Percentiles rank a stretch among this genome's conserved stretches.
Conservation (phyloP, 2,329 filamentous ascomycete species). For the Botrytis squamosa region DNA sequence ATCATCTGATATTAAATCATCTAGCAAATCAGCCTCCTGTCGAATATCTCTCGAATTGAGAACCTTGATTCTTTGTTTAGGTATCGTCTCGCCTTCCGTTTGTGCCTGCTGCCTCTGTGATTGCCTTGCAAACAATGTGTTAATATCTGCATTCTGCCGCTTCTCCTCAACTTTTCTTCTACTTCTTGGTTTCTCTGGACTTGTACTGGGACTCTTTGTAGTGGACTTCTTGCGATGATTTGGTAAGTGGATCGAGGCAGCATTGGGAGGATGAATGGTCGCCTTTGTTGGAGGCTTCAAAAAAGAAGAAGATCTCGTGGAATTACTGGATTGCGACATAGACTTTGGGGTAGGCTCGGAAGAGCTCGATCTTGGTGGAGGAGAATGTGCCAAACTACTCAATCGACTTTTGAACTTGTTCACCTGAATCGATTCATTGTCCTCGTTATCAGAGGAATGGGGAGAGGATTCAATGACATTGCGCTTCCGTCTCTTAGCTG, state of each 20-base stretch:
- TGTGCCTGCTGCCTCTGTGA: conserved; percentile 46
- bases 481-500: conserved; percentile 50
- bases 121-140: conserved; percentile 61
- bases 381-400: conserved; percentile 30
- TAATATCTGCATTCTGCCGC: conserved; percentile 55
- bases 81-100: conserved; percentile 25
- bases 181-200: conserved; percentile 46
- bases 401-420: conserved; percentile 27
- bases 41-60: conserved; percentile 47
- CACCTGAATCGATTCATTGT: conserved; percentile 41
- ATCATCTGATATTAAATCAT: conserved; percentile 54
- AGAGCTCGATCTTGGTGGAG: conserved; percentile 22
- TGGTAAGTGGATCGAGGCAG: conserved; percentile 33
- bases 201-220: conserved; percentile 43
- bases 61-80: conserved; percentile 39
- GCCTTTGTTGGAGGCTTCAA: conserved; percentile 34
- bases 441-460: conserved; percentile 50
- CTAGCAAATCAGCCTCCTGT: conserved; percentile 47
- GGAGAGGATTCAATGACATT: conserved; percentile 46
- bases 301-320: conserved; percentile 31
- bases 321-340: conserved; percentile 22
- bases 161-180: conserved; percentile 49
- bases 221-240: conserved; percentile 36
- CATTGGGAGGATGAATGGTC: conserved; percentile 34
- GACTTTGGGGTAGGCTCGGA: conserved; percentile 21